These are phyloP conservation scores for Naematelia aurantialba DNA, from an alignment of 768 basidiomycete genomes.

Conservation along the genomic window DNA sequence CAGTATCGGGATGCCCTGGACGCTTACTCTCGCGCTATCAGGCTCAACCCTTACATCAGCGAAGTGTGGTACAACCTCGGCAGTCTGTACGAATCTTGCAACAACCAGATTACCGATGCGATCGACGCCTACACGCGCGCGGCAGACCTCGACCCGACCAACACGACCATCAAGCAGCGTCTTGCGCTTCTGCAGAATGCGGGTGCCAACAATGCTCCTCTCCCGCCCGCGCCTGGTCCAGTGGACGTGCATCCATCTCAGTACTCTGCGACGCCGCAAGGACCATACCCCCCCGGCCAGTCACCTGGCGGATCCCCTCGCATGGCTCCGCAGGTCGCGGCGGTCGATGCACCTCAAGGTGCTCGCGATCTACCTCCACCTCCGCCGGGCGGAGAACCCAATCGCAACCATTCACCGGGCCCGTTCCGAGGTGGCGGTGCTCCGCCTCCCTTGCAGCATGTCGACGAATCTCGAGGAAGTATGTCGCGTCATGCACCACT, in stretches of 20 bases:
- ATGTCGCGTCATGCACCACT: constrained; percentile 45
- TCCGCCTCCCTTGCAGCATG: constrained; percentile 42
- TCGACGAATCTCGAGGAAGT: constrained; percentile 42
- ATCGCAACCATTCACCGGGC: constrained; percentile 31
- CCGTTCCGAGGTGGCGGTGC: constrained; percentile 46
- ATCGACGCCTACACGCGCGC: constrained; percentile 97
- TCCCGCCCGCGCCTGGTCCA: constrained; percentile 82
- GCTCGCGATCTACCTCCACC: constrained; percentile 44
- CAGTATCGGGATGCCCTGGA: constrained; percentile 98
- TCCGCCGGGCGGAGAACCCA: constrained; percentile 19
- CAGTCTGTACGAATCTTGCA: constrained; percentile 93
- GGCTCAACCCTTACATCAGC: constrained; percentile 95
- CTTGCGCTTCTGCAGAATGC: constrained; percentile 73
- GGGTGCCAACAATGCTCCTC: constrained; percentile 66
- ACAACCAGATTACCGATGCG: constrained; percentile 97
- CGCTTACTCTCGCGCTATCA: constrained; percentile 96
- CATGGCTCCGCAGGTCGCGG: constrained; percentile 4
- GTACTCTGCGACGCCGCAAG: constrained; percentile 54
- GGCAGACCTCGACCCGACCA: constrained; percentile 84
- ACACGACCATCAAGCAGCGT: constrained; percentile 75
- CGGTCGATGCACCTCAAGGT: constrained; percentile 19
- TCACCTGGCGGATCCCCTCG: constrained; percentile 35
- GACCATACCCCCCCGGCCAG: constrained; percentile 16
- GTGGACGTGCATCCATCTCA: constrained; percentile 96
- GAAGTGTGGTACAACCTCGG: constrained; percentile 97